Evolutionary conservation across 2,329 filamentous ascomycete species (phyloP).

Genomic region (Botryotinia convoluta): DNA sequence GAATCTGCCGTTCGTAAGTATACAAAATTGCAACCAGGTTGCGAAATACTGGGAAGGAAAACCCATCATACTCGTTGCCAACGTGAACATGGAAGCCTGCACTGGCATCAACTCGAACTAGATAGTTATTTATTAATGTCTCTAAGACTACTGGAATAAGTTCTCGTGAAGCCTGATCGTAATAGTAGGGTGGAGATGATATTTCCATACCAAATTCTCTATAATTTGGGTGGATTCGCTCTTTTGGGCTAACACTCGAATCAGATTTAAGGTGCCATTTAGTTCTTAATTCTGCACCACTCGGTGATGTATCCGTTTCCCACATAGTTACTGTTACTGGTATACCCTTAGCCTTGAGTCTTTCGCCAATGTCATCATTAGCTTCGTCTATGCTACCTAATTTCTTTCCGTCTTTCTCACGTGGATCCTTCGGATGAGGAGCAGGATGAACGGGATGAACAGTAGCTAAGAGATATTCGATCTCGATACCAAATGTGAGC

Average conservation of each 20-base stretch:
- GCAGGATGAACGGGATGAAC: neutral
- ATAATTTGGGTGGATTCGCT: neutral
- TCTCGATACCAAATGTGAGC: conserved; percentile 17
- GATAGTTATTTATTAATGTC: conserved; percentile 23
- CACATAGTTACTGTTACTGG: neutral
- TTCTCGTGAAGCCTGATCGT: neutral
- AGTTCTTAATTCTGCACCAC: neutral
- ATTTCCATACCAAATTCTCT: conserved; percentile 8
- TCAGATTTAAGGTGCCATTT: neutral
- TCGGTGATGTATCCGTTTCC: neutral
- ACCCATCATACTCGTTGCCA: conserved; percentile 31
- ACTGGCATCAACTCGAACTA: conserved; percentile 29
- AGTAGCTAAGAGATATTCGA: conserved; percentile 12
- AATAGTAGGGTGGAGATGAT: conserved; percentile 12
- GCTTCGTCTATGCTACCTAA: neutral
- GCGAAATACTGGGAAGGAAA: conserved; percentile 31
- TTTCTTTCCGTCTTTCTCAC: neutral
- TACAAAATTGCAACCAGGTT: conserved; percentile 35
- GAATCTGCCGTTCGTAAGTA: conserved; percentile 34
- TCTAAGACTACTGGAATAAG: conserved; percentile 18
- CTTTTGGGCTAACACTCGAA: neutral
- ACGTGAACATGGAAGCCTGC: conserved; percentile 39
- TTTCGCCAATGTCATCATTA: neutral
- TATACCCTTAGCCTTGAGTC: neutral
- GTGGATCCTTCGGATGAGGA: neutral